Percentiles rank a stretch among this genome's conserved stretches.
These are phyloP conservation scores for Hortiboletus campestris DNA, from an alignment of 768 basidiomycete species.

Conservation along the genomic window DNA sequence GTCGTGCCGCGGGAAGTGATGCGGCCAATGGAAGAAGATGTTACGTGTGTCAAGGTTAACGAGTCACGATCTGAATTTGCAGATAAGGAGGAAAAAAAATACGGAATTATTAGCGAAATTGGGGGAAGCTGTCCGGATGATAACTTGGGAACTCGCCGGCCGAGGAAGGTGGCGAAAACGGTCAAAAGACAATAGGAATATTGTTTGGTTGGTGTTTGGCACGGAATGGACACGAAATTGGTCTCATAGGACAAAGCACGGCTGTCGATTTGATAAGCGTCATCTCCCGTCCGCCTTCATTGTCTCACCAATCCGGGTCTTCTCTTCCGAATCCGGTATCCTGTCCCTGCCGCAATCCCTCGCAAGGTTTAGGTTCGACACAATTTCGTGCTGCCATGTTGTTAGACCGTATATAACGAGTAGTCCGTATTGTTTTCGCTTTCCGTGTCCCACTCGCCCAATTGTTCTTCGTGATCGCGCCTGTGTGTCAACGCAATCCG, in stretches of 20 bases:
- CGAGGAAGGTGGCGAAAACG: conserved; percentile 27
- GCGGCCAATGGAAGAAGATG: conserved; percentile 23
- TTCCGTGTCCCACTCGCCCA: conserved; percentile 61
- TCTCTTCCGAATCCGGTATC: conserved; percentile 19
- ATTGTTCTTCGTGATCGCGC: conserved; percentile 54
- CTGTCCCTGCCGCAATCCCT: conserved; percentile 19
- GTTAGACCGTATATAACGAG: conserved; percentile 51
- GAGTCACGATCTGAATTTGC: conserved; percentile 32
- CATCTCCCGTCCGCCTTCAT: conserved; percentile 29
- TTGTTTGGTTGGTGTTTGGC: conserved; percentile 41
- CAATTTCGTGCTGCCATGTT: conserved; percentile 34
- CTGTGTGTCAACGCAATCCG: conserved; percentile 51
- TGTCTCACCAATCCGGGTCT: conserved; percentile 32
- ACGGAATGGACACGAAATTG: conserved; percentile 41
- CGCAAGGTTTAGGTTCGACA: conserved; percentile 33
- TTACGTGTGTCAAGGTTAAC: conserved; percentile 31
- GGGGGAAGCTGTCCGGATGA: conserved; percentile 16
- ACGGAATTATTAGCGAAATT: conserved; percentile 32
- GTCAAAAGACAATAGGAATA: conserved; percentile 47
- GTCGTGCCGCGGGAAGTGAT: conserved; percentile 33
- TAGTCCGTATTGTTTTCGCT: conserved; percentile 53
- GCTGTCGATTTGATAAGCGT: conserved; percentile 32
- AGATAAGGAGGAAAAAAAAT: conserved; percentile 35
- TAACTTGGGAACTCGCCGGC: conserved; percentile 37
- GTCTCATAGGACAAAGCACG: conserved; percentile 31